Evolutionary conservation across 2,329 filamentous ascomycete genomes (phyloP).

Genomic region (Teratosphaeria pseudoeucalypti): DNA sequence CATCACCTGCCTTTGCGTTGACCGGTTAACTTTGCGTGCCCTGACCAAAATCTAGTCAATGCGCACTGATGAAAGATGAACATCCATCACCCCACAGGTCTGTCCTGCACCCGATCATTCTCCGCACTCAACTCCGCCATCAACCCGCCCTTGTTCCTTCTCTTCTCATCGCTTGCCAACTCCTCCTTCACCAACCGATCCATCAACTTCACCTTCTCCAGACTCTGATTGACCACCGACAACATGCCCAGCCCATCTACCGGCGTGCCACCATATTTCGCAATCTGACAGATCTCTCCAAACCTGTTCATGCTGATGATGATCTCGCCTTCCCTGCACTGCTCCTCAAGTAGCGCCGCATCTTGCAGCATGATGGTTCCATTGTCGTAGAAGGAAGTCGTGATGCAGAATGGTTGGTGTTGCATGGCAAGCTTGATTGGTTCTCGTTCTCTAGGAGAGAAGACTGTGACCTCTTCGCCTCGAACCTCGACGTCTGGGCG

Average conservation of each 20-base stretch:
- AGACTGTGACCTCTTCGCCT: conserved; percentile 74
- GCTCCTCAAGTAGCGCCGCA: conserved; percentile 63
- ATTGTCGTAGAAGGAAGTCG: conserved; percentile 70
- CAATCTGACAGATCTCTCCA: conserved; percentile 82
- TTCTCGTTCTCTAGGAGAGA: conserved; percentile 73
- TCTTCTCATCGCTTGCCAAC: conserved; percentile 67
- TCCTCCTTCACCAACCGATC: conserved; percentile 61
- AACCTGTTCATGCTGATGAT: conserved; percentile 81
- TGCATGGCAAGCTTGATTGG: conserved; percentile 84
- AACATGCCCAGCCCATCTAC: conserved; percentile 72
- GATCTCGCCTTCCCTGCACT: conserved; percentile 60
- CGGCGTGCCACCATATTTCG: conserved; percentile 76
- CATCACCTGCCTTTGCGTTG: too few relatives aligned
- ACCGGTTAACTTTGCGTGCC: too few relatives aligned
- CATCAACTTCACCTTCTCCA: conserved; percentile 72
- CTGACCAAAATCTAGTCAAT: neutral
- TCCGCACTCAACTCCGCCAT: conserved; percentile 72
- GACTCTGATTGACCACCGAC: conserved; percentile 61
- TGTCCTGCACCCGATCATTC: conserved; percentile 47
- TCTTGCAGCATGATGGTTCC: conserved; percentile 65
- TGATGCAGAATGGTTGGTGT: conserved; percentile 84
- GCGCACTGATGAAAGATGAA: neutral
- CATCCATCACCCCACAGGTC: neutral
- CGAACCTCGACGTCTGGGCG: conserved; percentile 82
- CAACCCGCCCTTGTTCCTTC: conserved; percentile 66